Base-by-base conservation (phyloP, 2,329 filamentous ascomycete species). In the Fusarium albidum region DNA sequence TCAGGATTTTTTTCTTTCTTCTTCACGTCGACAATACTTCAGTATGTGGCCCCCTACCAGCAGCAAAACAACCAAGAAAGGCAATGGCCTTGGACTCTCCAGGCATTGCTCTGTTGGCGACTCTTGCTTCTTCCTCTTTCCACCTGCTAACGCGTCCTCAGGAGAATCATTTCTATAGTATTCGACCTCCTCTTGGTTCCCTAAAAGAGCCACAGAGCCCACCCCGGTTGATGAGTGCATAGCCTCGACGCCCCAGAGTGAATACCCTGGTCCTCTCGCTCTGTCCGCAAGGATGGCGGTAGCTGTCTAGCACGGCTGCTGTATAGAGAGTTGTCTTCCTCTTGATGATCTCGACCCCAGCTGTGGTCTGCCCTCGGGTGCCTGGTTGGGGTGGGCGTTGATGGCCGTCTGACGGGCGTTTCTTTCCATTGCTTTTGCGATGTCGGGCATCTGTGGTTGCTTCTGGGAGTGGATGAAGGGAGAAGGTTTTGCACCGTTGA, bases 131-230 rank as follows among this genome's bases (percentile, higher is more conserved):
- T 21, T 21, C 21, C 21, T 21, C 7, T 21, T 21, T 21, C n/a
- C 21, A 21, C 21, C 21, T 21, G 21, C 21, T 25, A 52, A 48
- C 52, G 28, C 32, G 64, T 63, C 61, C 5, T 9, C 73, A 80
- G 73, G 77, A 92, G 90, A 93, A 94, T 94, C 91, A 91, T 91
- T 96, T 96, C 90, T 96, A 93, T 92, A 96, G 92, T 93, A 88
- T 83, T 91, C 87, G 87, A 92, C 89, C 84, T 82, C 83, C 87
- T 91, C 90, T 95, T 89, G 91, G 87, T 89, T 94, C 85, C 86
- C 86, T 84, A 92, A 84, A 89, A 82, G 83, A 96, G 92, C 90
- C 85, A 92, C 89, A 94, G 89, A 92, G 85, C 86, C 86, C 85
- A 94, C 87, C 63, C 64, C 66, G 64, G 64, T 66, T 66, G 64